Conservation (phyloP, 768 basidiomycete genomes). For the Myochromella boudieri region DNA sequence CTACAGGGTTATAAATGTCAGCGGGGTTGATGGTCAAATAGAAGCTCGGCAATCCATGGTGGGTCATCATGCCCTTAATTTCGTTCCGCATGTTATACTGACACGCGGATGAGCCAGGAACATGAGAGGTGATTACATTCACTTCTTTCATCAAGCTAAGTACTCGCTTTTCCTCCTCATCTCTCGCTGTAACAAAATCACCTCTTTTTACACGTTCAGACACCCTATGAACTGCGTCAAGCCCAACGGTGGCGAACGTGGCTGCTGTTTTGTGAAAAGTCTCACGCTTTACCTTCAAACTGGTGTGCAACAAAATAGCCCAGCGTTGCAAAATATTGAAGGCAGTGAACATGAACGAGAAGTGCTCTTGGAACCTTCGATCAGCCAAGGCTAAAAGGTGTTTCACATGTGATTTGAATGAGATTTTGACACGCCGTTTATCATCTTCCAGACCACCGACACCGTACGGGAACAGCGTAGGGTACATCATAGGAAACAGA, state of each 20-base stretch:
- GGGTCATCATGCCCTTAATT: conserved; percentile 31
- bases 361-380: conserved; percentile 32
- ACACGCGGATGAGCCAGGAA: conserved; percentile 30
- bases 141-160: conserved; percentile 22
- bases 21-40: conserved; percentile 47
- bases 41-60: conserved; percentile 37
- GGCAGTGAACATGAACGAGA: too few relatives aligned
- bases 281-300: conserved; percentile 25
- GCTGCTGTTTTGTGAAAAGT: conserved; percentile 26
- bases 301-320: conserved; percentile 27
- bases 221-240: conserved; percentile 56
- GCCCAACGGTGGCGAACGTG: conserved; percentile 45
- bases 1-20: conserved; percentile 24
- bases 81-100: conserved; percentile 33
- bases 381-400: conserved; percentile 32
- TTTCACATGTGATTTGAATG: conserved; percentile 31
- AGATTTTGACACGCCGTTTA: conserved; percentile 13
- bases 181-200: conserved; percentile 12
- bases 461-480: conserved; percentile 43
- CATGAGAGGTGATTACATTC: conserved; percentile 15
- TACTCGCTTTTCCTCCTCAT: conserved; percentile 28
- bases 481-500: conserved; percentile 41
- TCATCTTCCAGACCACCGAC: conserved; percentile 40
- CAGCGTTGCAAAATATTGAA: conserved; percentile 42
- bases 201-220: conserved; percentile 21